phyloP scores from a whole-genome alignment of 2,329 filamentous ascomycete genomes.

The Sporothrix brunneoviolacea region DNA sequence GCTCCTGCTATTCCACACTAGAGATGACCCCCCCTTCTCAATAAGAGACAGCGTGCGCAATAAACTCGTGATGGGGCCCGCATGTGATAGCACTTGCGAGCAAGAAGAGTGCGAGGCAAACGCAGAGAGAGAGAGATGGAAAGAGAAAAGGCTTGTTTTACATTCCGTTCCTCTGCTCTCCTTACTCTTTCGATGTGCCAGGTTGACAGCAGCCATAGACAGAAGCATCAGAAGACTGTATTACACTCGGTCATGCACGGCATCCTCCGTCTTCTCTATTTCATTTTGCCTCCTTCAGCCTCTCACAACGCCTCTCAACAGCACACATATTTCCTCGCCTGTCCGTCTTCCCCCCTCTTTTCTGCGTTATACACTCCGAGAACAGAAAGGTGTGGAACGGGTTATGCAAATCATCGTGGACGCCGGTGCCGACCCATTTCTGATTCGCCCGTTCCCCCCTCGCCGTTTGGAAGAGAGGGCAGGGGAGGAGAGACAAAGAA shows the following conservation, averaged over 20 bases:
- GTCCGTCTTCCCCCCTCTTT: not conserved
- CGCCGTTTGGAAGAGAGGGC: not conserved
- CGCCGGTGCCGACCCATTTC: not conserved
- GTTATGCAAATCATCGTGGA: conserved; percentile 16
- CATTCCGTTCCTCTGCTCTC: too few species aligned
- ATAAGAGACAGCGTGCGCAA: too few species aligned
- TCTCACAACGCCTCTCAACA: not conserved
- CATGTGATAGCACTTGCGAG: conserved; percentile 3
- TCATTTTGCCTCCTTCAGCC: not conserved
- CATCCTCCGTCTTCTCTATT: not conserved
- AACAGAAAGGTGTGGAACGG: conserved; percentile 8
- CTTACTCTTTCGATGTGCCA: not conserved
- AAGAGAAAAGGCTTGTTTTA: too few species aligned
- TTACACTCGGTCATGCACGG: too few species aligned
- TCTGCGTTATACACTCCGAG: too few species aligned
- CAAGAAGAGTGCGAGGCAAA: too few species aligned
- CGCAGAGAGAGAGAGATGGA: too few species aligned
- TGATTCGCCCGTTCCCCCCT: conserved; percentile 11
- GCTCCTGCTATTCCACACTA: too few species aligned
- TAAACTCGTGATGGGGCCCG: not conserved
- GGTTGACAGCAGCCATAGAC: not conserved
- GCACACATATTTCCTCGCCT: too few species aligned
- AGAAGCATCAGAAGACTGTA: too few species aligned
- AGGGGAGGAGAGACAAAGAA: not conserved
- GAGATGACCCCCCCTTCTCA: too few species aligned